Evolutionary conservation across 1,284 basidiomycete species (phyloP).

Genomic region (Cutaneotrichosporon sp.): DNA sequence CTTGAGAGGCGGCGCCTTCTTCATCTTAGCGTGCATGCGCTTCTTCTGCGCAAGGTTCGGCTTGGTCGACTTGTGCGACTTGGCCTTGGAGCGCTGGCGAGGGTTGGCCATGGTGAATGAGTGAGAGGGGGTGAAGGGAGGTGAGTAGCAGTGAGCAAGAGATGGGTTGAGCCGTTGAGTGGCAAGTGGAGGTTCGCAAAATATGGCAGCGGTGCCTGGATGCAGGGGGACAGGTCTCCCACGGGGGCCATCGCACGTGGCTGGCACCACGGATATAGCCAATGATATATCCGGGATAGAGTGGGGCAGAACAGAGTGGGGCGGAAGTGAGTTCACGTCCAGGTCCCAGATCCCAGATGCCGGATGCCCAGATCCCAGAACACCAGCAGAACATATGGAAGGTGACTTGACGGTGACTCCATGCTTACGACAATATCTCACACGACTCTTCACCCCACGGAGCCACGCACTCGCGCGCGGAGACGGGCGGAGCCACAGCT

Average conservation of each 20-base stretch:
- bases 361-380: too few species aligned
- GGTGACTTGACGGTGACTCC: not conserved
- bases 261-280: not conserved
- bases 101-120: constrained; percentile 79
- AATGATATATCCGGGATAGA: not conserved
- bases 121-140: not conserved
- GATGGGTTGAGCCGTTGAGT: not conserved
- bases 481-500: too few species aligned
- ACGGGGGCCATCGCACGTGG: not conserved
- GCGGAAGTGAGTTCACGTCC: not conserved
- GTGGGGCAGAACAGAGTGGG: too few species aligned
- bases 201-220: constrained; percentile 5
- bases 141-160: not conserved
- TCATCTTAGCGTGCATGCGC: constrained; percentile 51
- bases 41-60: constrained; percentile 38
- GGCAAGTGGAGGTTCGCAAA: constrained; percentile 6
- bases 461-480: not conserved
- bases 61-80: constrained; percentile 42
- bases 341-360: too few species aligned
- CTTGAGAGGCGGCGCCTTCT: constrained; percentile 74
- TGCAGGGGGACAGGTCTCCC: not conserved
- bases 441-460: not conserved
- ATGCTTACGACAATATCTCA: not conserved
- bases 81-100: constrained; percentile 63
- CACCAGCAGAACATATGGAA: too few species aligned